A percentile compares a stretch with the other conserved stretches of the same genome.
phyloP scores from a whole-genome alignment of 1,139 yeast genomes.

The Yamadazyma jaroonii region DNA sequence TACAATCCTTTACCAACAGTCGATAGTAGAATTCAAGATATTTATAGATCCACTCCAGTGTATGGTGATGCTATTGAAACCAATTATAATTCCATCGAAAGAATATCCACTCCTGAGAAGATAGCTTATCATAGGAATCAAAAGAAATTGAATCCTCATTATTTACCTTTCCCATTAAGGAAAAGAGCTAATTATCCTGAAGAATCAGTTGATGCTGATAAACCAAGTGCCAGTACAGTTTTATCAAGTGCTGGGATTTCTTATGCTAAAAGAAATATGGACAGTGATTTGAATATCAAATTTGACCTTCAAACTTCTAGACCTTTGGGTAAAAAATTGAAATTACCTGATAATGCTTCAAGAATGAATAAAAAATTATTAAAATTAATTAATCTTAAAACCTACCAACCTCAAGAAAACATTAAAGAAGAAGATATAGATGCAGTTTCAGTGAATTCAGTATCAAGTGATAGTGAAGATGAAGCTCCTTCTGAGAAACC shows the following conservation, averaged over 20 bases:
- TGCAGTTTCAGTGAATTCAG: constrained; percentile 3
- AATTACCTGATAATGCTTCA: constrained; percentile 31
- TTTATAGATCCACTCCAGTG: not conserved
- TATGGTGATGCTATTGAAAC: not conserved
- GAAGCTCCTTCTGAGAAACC: constrained; percentile 5
- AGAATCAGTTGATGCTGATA: constrained; percentile 17
- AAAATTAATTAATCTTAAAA: constrained; percentile 6
- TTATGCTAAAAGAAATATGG: constrained; percentile 39
- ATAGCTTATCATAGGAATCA: constrained; percentile 3
- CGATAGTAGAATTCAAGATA: constrained; percentile 5
- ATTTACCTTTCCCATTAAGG: constrained; percentile 32
- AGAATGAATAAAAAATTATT: constrained; percentile 21
- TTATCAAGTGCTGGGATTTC: constrained; percentile 22
- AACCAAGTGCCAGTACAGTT: constrained; percentile 16
- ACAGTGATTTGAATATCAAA: constrained; percentile 34
- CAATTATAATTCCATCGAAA: not conserved
- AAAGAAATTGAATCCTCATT: constrained; percentile 32
- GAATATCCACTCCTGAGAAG: constrained; percentile 3
- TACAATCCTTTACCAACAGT: not conserved
- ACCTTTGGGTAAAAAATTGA: constrained; percentile 27
- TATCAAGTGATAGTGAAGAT: constrained; percentile 8
- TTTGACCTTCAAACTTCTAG: constrained; percentile 41
- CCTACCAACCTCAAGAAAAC: constrained; percentile 3
- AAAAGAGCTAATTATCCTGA: constrained; percentile 19
- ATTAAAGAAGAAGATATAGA: constrained; percentile 3